Percentiles rank a stretch among this genome's conserved stretches.
Conservation (phyloP, 805 yeast species). For the Kodamaea kaohsiungensis region DNA sequence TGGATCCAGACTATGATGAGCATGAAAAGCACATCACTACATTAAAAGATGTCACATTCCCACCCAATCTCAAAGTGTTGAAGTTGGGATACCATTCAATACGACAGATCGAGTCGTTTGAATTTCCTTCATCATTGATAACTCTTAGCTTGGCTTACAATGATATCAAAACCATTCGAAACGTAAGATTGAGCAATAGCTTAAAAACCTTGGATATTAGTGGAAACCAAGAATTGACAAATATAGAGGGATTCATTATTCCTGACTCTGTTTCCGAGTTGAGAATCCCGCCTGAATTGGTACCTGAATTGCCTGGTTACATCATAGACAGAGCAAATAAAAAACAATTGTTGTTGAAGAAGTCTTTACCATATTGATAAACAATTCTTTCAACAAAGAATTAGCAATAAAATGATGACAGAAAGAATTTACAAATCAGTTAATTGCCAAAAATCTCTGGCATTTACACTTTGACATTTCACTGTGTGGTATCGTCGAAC, state of each 20-base stretch:
- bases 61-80: constrained; percentile 35
- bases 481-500: neutral
- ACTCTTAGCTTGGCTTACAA: constrained; percentile 38
- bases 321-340: constrained; percentile 42
- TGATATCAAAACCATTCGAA: constrained; percentile 38
- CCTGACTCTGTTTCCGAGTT: constrained; percentile 42
- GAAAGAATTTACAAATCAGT: neutral
- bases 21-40: constrained; percentile 43
- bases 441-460: neutral
- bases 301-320: constrained; percentile 36
- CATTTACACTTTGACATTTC: neutral
- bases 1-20: constrained; percentile 44
- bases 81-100: constrained; percentile 42
- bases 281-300: constrained; percentile 34
- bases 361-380: constrained; percentile 24
- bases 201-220: constrained; percentile 38
- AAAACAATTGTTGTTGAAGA: constrained; percentile 30
- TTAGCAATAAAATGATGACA: neutral
- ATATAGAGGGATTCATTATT: constrained; percentile 36
- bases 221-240: constrained; percentile 42
- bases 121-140: constrained; percentile 36
- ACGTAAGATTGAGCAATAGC: constrained; percentile 36
- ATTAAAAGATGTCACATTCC: constrained; percentile 42
- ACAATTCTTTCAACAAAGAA: neutral
- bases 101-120: constrained; percentile 38